These are phyloP conservation scores for Euphorbia tirucalli DNA, from an alignment of 345 rosid genomes.

Conservation along the genomic window DNA sequence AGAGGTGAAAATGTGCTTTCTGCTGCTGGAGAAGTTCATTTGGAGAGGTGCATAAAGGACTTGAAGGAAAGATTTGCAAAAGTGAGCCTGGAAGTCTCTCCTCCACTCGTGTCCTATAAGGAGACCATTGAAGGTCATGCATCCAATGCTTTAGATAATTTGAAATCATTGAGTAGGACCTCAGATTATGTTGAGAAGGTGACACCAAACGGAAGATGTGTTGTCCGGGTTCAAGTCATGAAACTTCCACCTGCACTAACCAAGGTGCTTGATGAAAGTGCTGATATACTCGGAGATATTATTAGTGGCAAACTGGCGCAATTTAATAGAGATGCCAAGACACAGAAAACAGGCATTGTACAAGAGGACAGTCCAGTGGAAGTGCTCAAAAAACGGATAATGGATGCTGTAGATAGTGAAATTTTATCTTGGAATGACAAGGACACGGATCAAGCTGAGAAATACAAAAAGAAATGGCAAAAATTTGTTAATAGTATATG, in stretches of 20 bases:
- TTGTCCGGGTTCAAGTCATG: slow-evolving; percentile 69
- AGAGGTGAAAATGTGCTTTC: slow-evolving; percentile 93
- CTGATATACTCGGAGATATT: slow-evolving; percentile 65
- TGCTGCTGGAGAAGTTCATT: slow-evolving; percentile 96
- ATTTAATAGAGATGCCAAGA: slow-evolving; percentile 42
- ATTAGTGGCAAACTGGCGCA: slow-evolving; percentile 61
- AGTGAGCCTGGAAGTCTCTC: slow-evolving; percentile 78
- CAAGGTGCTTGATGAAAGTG: slow-evolving; percentile 77
- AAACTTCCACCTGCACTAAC: slow-evolving; percentile 73
- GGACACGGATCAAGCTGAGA: slow-evolving; percentile 58
- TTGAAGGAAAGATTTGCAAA: slow-evolving; percentile 88
- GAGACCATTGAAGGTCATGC: slow-evolving; percentile 79
- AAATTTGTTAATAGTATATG: slow-evolving; percentile 69
- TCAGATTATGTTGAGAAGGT: slow-evolving; percentile 69
- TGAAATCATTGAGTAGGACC: slow-evolving; percentile 49
- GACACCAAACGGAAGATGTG: slow-evolving; percentile 74
- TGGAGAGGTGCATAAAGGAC: slow-evolving; percentile 89
- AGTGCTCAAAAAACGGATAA: slow-evolving; percentile 43
- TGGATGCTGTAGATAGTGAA: slow-evolving; percentile 56
- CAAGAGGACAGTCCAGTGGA: slow-evolving; percentile 58
- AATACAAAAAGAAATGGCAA: slow-evolving; percentile 64
- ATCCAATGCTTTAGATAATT: slow-evolving; percentile 55
- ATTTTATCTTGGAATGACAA: slow-evolving; percentile 41
- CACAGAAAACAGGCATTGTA: slow-evolving; percentile 30
- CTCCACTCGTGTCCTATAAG: slow-evolving; percentile 85